Evolutionary conservation across 768 basidiomycete genomes (phyloP).

Genomic region (Kwoniella dendrophila): DNA sequence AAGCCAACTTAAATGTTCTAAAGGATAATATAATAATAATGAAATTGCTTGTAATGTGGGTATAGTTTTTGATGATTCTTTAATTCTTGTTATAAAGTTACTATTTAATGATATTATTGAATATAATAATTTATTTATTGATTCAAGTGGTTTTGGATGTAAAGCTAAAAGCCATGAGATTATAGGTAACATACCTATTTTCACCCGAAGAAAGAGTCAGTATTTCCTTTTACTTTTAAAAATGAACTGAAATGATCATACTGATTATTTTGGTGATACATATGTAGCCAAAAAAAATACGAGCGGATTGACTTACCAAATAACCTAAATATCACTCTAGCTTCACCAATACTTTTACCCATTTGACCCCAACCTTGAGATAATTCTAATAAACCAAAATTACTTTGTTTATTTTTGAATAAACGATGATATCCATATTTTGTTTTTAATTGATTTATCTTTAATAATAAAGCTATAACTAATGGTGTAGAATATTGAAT

Average conservation of each 20-base stretch:
- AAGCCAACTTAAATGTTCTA: conserved; percentile 52
- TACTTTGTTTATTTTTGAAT: conserved; percentile 7
- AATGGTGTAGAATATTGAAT: conserved; percentile 50
- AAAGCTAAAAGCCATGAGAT: conserved; percentile 34
- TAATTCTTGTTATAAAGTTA: conserved; percentile 4
- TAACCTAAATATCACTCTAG: conserved; percentile 51
- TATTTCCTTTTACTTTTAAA: neutral
- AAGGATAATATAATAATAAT: conserved; percentile 49
- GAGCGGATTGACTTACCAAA: conserved; percentile 39
- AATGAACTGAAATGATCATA: neutral
- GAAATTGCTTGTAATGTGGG: conserved; percentile 43
- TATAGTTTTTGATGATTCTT: conserved; percentile 27
- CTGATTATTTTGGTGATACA: neutral
- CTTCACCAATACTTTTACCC: conserved; percentile 46
- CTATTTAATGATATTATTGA: conserved; percentile 15
- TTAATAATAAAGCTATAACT: conserved; percentile 46
- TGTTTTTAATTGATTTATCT: conserved; percentile 34
- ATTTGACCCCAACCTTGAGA: conserved; percentile 39
- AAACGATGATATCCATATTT: conserved; percentile 14
- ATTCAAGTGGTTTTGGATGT: conserved; percentile 39
- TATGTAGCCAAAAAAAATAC: neutral
- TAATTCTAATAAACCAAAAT: conserved; percentile 27
- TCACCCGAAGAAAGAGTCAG: neutral
- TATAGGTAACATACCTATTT: conserved; percentile 36
- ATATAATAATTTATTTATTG: conserved; percentile 25